phyloP scores from a whole-genome alignment of 257 asterid genomes.

The Solanum etuberosum region DNA sequence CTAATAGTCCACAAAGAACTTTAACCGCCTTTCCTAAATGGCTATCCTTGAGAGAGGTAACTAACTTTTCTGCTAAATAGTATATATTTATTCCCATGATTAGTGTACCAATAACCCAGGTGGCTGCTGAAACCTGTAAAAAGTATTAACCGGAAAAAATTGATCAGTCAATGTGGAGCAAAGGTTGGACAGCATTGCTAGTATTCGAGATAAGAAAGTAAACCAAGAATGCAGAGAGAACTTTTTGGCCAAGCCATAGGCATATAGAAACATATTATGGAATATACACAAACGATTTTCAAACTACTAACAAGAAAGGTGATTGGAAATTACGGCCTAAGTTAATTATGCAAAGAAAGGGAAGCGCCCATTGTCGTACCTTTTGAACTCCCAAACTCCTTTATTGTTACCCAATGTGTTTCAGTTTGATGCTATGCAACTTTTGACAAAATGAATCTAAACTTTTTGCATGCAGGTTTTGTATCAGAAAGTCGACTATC shows the following conservation, averaged over 20 bases:
- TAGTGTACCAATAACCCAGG: conserved; percentile 76
- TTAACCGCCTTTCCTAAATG: conserved; percentile 19
- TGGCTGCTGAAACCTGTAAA: conserved; percentile 52
- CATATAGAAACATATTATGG: background rate
- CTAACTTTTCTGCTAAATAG: conserved; percentile 58
- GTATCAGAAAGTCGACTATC: background rate
- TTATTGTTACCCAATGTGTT: background rate
- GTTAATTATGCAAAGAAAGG: background rate
- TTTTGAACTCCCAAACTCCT: background rate
- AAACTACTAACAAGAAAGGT: background rate
- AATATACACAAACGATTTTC: background rate
- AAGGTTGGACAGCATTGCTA: background rate
- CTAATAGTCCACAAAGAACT: conserved; percentile 58
- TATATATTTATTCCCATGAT: conserved; percentile 80
- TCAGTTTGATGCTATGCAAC: background rate
- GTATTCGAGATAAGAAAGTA: background rate
- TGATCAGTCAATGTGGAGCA: background rate
- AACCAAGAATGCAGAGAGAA: background rate
- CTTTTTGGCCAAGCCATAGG: background rate
- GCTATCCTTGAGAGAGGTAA: conserved; percentile 44
- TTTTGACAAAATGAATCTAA: background rate
- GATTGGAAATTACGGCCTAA: background rate
- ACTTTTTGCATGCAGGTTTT: background rate
- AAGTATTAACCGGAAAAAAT: background rate
- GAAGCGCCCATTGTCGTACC: background rate